phyloP scores from a whole-genome alignment of 2,329 filamentous ascomycete genomes.

The Xylariales sp. region DNA sequence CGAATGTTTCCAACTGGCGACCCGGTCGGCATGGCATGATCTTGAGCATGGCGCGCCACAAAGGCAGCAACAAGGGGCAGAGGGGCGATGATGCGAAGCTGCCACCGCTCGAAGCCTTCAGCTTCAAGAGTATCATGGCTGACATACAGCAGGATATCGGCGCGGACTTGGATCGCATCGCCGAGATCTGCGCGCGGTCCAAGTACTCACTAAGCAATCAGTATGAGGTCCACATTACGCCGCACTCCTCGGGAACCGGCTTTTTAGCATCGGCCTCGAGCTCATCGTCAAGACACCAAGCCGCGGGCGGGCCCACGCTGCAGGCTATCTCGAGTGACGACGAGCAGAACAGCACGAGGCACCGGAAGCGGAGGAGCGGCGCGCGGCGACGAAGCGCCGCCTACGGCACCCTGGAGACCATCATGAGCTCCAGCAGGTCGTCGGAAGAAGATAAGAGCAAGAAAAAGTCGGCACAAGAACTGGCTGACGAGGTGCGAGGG shows the following conservation, averaged over 20 bases:
- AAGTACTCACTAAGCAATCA: conserved; percentile 63
- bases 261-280: conserved; percentile 31
- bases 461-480: conserved; percentile 54
- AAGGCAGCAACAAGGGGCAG: conserved; percentile 32
- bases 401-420: conserved; percentile 61
- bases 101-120: conserved; percentile 59
- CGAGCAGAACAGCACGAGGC: conserved; percentile 36
- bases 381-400: conserved; percentile 46
- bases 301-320: conserved; percentile 45
- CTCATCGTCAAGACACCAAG: conserved; percentile 21
- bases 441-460: conserved; percentile 59
- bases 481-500: conserved; percentile 51
- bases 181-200: conserved; percentile 62
- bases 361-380: conserved; percentile 35
- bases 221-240: conserved; percentile 61
- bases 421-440: conserved; percentile 62
- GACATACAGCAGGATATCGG: conserved; percentile 50
- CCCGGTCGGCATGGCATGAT: conserved; percentile 32
- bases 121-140: conserved; percentile 60
- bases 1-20: conserved; percentile 19
- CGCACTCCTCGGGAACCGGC: conserved; percentile 53
- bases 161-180: conserved; percentile 59
- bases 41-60: conserved; percentile 39
- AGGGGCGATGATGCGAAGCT: conserved; percentile 37
- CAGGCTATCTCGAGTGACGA: conserved; percentile 56